A percentile compares a stretch with the other conserved stretches of the same genome.
Conservation (phyloP, 805 yeast genomes). For the Schwanniomyces polymorphus region DNA sequence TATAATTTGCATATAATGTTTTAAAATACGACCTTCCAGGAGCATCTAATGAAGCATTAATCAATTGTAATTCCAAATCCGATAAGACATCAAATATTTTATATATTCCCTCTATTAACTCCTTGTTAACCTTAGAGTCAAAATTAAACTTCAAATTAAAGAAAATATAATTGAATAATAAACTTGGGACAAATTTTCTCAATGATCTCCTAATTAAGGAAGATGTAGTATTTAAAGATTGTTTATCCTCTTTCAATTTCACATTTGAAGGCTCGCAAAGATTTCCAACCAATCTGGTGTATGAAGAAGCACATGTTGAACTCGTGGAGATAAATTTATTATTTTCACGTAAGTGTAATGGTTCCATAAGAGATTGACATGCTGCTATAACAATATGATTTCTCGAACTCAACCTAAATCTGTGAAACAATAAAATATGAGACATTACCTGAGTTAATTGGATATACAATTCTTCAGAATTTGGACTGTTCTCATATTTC, state of each 20-base stretch:
- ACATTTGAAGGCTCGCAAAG: slow-evolving; percentile 68
- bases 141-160: slow-evolving; percentile 53
- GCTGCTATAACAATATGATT: slow-evolving; percentile 62
- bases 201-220: slow-evolving; percentile 57
- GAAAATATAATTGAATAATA: slow-evolving; percentile 60
- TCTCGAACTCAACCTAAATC: slow-evolving; percentile 69
- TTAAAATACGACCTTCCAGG: slow-evolving; percentile 70
- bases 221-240: slow-evolving; percentile 52
- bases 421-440: slow-evolving; percentile 61
- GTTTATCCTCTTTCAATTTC: slow-evolving; percentile 23
- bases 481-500: neutral
- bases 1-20: slow-evolving; percentile 69
- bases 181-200: slow-evolving; percentile 60
- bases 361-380: slow-evolving; percentile 51
- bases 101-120: slow-evolving; percentile 56
- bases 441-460: slow-evolving; percentile 54
- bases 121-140: slow-evolving; percentile 44
- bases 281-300: slow-evolving; percentile 60
- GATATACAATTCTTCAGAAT: slow-evolving; percentile 30
- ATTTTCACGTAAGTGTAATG: slow-evolving; percentile 32
- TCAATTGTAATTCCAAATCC: slow-evolving; percentile 58
- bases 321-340: slow-evolving; percentile 15
- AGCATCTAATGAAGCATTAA: slow-evolving; percentile 64
- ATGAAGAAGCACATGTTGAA: slow-evolving; percentile 44
- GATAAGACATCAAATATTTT: slow-evolving; percentile 70